Evolutionary conservation across 768 basidiomycete species (phyloP).

Genomic region (Hygrophoropsis aurantiaca): DNA sequence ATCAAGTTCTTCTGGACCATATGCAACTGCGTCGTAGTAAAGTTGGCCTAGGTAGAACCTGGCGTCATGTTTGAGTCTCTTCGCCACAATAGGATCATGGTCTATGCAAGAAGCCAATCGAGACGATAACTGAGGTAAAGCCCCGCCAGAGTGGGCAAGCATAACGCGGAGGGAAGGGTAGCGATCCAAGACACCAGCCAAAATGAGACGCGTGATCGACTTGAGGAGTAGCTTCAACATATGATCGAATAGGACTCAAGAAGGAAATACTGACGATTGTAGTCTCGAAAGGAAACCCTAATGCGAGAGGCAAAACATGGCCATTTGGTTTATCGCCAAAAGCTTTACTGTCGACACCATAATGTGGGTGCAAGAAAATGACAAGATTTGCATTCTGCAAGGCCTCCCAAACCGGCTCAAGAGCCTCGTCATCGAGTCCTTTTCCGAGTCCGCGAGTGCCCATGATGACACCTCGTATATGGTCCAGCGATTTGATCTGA

Average conservation of each 20-base stretch:
- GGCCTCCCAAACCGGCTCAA: slow-evolving; percentile 83
- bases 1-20: slow-evolving; percentile 81
- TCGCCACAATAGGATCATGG: slow-evolving; percentile 80
- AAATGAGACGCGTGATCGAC: slow-evolving; percentile 78
- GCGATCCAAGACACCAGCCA: slow-evolving; percentile 78
- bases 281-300: slow-evolving; percentile 91
- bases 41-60: slow-evolving; percentile 80
- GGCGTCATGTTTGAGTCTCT: slow-evolving; percentile 76
- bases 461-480: slow-evolving; percentile 78
- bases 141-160: slow-evolving; percentile 86
- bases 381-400: slow-evolving; percentile 68
- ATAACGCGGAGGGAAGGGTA: slow-evolving; percentile 74
- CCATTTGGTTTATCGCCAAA: slow-evolving; percentile 83
- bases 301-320: slow-evolving; percentile 82
- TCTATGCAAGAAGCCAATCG: slow-evolving; percentile 82
- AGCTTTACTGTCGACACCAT: slow-evolving; percentile 70
- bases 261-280: slow-evolving; percentile 61
- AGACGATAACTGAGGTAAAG: slow-evolving; percentile 80
- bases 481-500: slow-evolving; percentile 63
- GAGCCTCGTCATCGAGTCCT: slow-evolving; percentile 75
- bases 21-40: slow-evolving; percentile 86
- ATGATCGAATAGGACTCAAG: background rate
- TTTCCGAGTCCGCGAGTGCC: slow-evolving; percentile 76
- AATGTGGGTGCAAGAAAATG: slow-evolving; percentile 85
- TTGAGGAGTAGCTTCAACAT: slow-evolving; percentile 12